Evolutionary conservation across 371 early-diverging fungal species (phyloP), one percentile per base, ranked within the genome.

Genomic region (Mortierella sp.): DNA sequence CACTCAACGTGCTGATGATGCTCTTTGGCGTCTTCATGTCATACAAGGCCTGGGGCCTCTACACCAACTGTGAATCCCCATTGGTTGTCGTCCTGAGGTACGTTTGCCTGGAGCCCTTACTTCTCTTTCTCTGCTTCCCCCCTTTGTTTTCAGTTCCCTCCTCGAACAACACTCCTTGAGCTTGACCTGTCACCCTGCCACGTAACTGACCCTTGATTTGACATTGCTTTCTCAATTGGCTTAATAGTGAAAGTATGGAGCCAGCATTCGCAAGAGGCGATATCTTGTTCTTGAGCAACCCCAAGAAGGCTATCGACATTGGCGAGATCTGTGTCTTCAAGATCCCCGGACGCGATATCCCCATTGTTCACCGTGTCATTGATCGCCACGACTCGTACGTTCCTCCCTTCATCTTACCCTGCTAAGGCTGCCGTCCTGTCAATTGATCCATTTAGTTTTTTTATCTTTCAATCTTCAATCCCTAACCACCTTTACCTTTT

Each of bases 261-360:
- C 99, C 99, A 46, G 99, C 98, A 34, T 99, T 99, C 88, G 92
- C 96, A 78, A 92, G 99, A 79, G 99, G 99, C 37, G 99, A 99
- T 88, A 94, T 99, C 76, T 91, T 99, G 31, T 95, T 99, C 78
- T 90, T 99, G 51, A 89, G 93, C 67, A 90, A 96, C 76, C 92
- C 92, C 51, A 88, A 91, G 53, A 90, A 88, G 11, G 95, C 97
- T 21, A 90, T 98, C 31, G 89, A 91, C 46, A 93, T 96, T 40
- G 99, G 99, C 78, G 99, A 99, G 81, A 98, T 99, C 75, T 92
- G 93, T 74, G 99, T 99, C 8, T 99, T 96, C 91, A 98, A 99
- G 88, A 88, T 99, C 74, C 90, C 95, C 31, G 97, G 95, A 78
- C 94, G 96, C 80, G 93, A 94, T 50, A 97, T 99, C 72, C 99